Base-by-base conservation (phyloP, 805 yeast genomes). In the Wickerhamomyces mucosus region DNA sequence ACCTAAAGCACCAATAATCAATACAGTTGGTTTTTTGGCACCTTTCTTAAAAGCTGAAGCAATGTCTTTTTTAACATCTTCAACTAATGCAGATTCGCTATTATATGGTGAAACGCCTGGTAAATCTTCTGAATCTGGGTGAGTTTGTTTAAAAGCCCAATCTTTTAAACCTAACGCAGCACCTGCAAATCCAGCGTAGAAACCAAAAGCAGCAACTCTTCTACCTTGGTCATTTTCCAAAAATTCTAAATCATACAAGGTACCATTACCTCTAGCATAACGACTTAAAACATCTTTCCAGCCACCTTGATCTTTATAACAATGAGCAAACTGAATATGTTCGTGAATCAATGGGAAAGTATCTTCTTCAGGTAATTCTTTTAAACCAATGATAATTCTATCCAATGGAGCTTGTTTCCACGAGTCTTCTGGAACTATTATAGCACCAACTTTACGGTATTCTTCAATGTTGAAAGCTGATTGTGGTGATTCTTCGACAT, bases 141-240 rank as follows among this genome's bases (percentile, higher is more conserved):
- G 78, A 23, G 75, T 59, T 58, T 83, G 89, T 59, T 89, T 89
- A 63, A 81, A 79, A 31, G 94, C 81, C 96, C 97, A 92, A 59
- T 86, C 95, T 56, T 74, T 74, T 31, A 89, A 67, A 50, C 98
- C 98, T 34, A 92, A 62, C 21, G 98, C 99, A 21, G 99, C 98
- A 51, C 99, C 99, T 6, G 97, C 98, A 56, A 92, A 92, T n/a
- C 99, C 99, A 27, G 99, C 98, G 58, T 89, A 89, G 67, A 74
- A 92, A n/a, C 99, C 99, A 55, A 92, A 92, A 7, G 98, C 98
- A 27, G 99, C 99, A 18, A 92, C 99, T 63, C 99, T 82, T 68
- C 98, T 82, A 21, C 97, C 97, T 51, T 74, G 77, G 47, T 81
- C 96, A 56, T 92, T 85, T 58, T 83, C 94, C 56, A 92, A 67